Conservation (phyloP, 805 yeast genomes). For the Schizosaccharomyces pombe region DNA sequence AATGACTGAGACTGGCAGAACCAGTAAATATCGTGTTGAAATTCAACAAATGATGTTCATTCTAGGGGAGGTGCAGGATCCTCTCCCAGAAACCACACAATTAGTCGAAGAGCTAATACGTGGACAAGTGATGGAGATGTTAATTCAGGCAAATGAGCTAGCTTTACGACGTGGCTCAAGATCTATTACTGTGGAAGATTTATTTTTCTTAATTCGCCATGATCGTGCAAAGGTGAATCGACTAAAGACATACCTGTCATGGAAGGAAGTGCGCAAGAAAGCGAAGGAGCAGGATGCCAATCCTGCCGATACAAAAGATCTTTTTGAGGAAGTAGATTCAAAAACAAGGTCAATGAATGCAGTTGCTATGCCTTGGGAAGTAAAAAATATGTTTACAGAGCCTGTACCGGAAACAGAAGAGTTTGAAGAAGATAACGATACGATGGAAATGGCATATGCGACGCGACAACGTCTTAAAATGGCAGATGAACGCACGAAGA, state of each 20-base stretch:
- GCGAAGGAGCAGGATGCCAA: conserved; percentile 46
- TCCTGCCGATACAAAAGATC: conserved; percentile 25
- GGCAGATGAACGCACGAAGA: conserved; percentile 80
- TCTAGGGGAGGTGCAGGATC: conserved; percentile 80
- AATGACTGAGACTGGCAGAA: background rate
- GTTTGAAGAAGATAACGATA: conserved; percentile 61
- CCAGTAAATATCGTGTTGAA: conserved; percentile 50
- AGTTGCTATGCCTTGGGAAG: conserved; percentile 61
- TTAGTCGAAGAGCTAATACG: conserved; percentile 84
- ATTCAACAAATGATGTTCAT: conserved; percentile 98
- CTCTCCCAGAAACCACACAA: conserved; percentile 79
- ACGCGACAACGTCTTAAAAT: conserved; percentile 69
- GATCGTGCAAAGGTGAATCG: conserved; percentile 87
- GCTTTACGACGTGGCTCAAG: conserved; percentile 63
- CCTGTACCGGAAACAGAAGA: conserved; percentile 47
- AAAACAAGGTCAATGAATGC: background rate
- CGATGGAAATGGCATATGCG: conserved; percentile 67
- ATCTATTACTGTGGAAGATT: conserved; percentile 74
- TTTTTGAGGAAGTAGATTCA: conserved; percentile 21
- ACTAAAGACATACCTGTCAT: conserved; percentile 67
- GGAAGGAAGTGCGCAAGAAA: conserved; percentile 89
- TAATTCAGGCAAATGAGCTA: conserved; percentile 44
- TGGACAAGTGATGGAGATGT: conserved; percentile 76
- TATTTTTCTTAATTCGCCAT: conserved; percentile 74
- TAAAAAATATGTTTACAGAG: conserved; percentile 79